Base-by-base conservation (phyloP, 768 basidiomycete genomes). In the Hericium alpestre region DNA sequence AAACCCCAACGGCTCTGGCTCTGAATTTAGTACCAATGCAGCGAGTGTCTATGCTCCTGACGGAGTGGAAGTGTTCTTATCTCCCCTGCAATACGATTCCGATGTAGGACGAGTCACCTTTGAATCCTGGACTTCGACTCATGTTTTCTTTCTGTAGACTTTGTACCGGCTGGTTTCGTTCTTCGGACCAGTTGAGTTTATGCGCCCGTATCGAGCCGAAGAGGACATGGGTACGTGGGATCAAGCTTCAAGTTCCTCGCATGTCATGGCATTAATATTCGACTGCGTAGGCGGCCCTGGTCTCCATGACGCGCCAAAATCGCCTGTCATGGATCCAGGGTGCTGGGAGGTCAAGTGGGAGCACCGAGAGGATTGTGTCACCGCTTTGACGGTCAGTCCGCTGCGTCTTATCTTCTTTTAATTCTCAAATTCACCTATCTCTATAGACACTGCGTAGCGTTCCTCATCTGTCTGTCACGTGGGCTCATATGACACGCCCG, bases 281-380 rank as follows among this genome's bases (percentile, higher is more conserved):
- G 43, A 46, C 12, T 46, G 15, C 22, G 13, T 52, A 40, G 58
- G 25, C 18, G 57, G 49, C 48, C 43, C 50, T 51, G 40, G 61
- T 66, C 83, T 84, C 3, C 88, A 90, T 62, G 70, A 82, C 63
- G 75, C 72, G 3, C 76, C 77, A 25, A 81, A 83, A 43, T 74
- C 74, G 38, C 46, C 75, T 5, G 63, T 64, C 11, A 90, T 88
- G 87, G 79, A 82, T 54, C 59, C 63, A 1, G 69, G 74, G 4
- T 83, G 84, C 58, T 90, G 86, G 82, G 86, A 86, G 64, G 75
- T 90, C 41, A 92, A 90, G 65, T 92, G 86, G 86, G 73, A 77
- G 25, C 80, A 87, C 66, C 77, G 89, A 46, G 84, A 88, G 58
- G 83, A 91, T 61, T 86, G 84, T 58, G 77, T 89, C 43, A 79